Conservation (phyloP, 352 stramenopile species). For the Thalassiosira sp. region DNA sequence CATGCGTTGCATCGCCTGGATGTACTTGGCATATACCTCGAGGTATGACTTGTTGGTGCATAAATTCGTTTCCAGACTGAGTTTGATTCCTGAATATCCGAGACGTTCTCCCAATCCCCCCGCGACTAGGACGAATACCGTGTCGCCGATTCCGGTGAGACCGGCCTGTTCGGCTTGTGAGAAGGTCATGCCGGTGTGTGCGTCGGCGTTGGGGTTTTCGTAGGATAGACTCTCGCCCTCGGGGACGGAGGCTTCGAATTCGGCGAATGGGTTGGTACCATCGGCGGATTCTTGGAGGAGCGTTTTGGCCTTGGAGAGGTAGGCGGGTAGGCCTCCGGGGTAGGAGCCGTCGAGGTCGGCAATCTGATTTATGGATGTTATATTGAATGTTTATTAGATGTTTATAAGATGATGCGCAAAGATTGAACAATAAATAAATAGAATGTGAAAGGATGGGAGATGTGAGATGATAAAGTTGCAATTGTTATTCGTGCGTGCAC, state of each 20-base stretch:
- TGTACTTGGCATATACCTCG: slow-evolving; percentile 89
- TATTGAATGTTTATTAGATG: slow-evolving; percentile 8
- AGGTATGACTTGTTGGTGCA: slow-evolving; percentile 89
- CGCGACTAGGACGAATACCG: slow-evolving; percentile 91
- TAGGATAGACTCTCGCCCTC: slow-evolving; percentile 78
- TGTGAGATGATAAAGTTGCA: too few relatives aligned
- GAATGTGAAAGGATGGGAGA: too few relatives aligned
- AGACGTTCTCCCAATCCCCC: slow-evolving; percentile 96
- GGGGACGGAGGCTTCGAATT: slow-evolving; percentile 80
- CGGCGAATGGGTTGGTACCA: slow-evolving; percentile 84
- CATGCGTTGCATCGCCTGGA: slow-evolving; percentile 89
- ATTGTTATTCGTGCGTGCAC: too few relatives aligned
- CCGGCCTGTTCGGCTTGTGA: slow-evolving; percentile 67
- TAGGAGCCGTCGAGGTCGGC: slow-evolving; percentile 80
- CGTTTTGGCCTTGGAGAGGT: slow-evolving; percentile 71
- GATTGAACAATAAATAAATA: slow-evolving; percentile 1
- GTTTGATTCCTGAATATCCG: slow-evolving; percentile 95
- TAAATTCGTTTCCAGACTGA: slow-evolving; percentile 92
- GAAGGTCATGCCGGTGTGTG: slow-evolving; percentile 72
- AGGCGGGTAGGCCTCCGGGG: slow-evolving; percentile 71
- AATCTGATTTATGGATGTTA: slow-evolving; percentile 64
- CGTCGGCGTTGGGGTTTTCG: slow-evolving; percentile 72
- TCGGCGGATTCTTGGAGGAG: slow-evolving; percentile 76
- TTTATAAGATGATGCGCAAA: too few relatives aligned
- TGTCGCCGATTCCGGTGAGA: slow-evolving; percentile 61